These are phyloP conservation scores for Phoma sp. DNA, from an alignment of 2,329 filamentous ascomycete species.

Conservation along the genomic window DNA sequence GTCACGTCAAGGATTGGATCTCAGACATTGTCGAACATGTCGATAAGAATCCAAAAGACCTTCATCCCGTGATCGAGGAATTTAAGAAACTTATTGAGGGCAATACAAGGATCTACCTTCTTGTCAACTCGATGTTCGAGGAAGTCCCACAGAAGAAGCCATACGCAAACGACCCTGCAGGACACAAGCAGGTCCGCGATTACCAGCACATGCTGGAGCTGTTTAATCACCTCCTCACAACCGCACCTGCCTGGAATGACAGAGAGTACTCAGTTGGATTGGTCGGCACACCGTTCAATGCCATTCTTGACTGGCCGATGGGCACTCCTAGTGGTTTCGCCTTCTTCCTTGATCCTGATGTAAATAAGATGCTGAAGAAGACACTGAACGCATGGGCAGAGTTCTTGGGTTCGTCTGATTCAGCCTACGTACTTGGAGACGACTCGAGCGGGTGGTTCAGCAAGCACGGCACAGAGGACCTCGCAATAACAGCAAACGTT, in stretches of 20 bases:
- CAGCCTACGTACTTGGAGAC: constrained; percentile 48
- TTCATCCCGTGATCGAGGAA: constrained; percentile 68
- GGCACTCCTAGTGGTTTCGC: constrained; percentile 60
- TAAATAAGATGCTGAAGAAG: constrained; percentile 61
- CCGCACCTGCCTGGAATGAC: constrained; percentile 53
- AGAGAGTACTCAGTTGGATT: constrained; percentile 50
- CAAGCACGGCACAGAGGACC: constrained; percentile 46
- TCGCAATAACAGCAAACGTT: constrained; percentile 27
- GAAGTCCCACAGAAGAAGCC: constrained; percentile 68
- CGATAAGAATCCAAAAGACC: constrained; percentile 57
- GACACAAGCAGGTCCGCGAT: constrained; percentile 68
- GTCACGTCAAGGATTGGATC: constrained; percentile 70
- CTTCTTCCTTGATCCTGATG: constrained; percentile 61
- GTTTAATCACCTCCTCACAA: constrained; percentile 64
- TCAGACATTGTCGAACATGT: constrained; percentile 62
- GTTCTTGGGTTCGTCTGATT: constrained; percentile 43
- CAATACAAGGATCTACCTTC: constrained; percentile 70
- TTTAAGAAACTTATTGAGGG: constrained; percentile 72
- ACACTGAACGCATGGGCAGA: constrained; percentile 60
- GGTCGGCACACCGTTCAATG: constrained; percentile 65
- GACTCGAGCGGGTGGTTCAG: constrained; percentile 53
- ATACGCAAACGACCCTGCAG: constrained; percentile 69
- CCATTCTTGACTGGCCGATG: constrained; percentile 67
- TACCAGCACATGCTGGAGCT: constrained; percentile 72
- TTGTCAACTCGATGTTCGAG: constrained; percentile 72